These are phyloP conservation scores for Lachancea lanzarotensis DNA, from an alignment of 805 yeast species.

Conservation along the genomic window DNA sequence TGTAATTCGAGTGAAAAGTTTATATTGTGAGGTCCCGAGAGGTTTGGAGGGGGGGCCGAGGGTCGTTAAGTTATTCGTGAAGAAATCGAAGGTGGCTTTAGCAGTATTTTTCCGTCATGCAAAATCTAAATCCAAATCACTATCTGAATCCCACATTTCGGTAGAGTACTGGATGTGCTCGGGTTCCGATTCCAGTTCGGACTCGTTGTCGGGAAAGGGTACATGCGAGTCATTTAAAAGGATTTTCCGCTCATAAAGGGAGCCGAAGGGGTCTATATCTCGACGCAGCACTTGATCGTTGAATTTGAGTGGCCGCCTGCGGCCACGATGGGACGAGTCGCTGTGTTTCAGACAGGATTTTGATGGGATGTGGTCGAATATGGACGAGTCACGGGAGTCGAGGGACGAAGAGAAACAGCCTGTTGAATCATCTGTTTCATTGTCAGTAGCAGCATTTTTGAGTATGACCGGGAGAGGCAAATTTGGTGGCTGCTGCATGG, in stretches of 20 bases:
- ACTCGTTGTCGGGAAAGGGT: background rate
- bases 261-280: slow-evolving; percentile 22
- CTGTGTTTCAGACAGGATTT: slow-evolving; percentile 3
- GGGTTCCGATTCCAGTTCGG: slow-evolving; percentile 3
- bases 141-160: background rate
- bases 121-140: slow-evolving; percentile 1
- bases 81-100: too few relatives aligned
- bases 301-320: slow-evolving; percentile 15
- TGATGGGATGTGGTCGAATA: slow-evolving; percentile 18
- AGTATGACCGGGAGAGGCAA: background rate
- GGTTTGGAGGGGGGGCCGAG: background rate
- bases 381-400: slow-evolving; percentile 23
- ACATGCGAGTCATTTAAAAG: slow-evolving; percentile 19
- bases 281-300: slow-evolving; percentile 22
- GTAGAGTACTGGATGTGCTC: slow-evolving; percentile 1
- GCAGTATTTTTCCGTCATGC: background rate
- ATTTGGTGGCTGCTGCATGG: background rate
- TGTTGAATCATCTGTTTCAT: slow-evolving; percentile 3
- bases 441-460: slow-evolving; percentile 1
- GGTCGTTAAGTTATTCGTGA: too few relatives aligned
- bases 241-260: slow-evolving; percentile 16
- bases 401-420: slow-evolving; percentile 17
- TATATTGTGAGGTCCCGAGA: background rate
- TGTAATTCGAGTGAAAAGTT: background rate
- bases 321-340: background rate